Evolutionary conservation across 148 eudicot species (phyloP).

Genomic region (Polygonum maritimum): DNA sequence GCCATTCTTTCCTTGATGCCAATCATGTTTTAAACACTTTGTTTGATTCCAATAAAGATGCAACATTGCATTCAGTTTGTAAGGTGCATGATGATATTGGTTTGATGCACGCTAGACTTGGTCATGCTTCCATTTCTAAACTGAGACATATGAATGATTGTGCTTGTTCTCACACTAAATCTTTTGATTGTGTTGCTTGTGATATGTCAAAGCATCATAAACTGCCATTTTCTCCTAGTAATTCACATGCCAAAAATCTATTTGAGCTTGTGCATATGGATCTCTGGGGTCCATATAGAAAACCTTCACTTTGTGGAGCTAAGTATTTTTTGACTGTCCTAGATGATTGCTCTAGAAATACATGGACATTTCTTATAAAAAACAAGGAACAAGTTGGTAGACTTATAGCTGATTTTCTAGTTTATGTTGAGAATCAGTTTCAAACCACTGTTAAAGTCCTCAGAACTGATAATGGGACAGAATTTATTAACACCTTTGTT

Average conservation of each 20-base stretch:
- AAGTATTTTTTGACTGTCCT: background rate
- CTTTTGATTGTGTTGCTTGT: background rate
- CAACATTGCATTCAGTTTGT: too few species aligned
- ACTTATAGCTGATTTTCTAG: background rate
- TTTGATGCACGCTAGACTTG: background rate
- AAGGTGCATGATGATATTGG: background rate
- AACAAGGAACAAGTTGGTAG: background rate
- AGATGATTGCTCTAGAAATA: background rate
- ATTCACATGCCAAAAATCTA: background rate
- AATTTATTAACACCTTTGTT: background rate
- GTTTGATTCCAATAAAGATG: too few species aligned
- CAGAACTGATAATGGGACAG: background rate
- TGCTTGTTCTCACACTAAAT: background rate
- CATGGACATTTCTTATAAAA: background rate
- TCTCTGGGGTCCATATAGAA: background rate
- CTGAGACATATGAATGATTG: background rate
- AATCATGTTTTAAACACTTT: too few species aligned
- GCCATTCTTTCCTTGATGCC: too few species aligned
- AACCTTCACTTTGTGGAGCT: background rate
- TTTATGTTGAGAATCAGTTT: background rate
- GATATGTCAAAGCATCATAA: background rate
- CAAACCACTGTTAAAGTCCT: background rate
- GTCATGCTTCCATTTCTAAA: too few species aligned
- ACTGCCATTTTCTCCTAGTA: background rate
- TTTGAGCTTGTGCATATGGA: background rate